A percentile compares a stretch with the other conserved stretches of the same genome.
Evolutionary conservation across 1,139 yeast species (phyloP).

Genomic region (Blastobotrys apis): DNA sequence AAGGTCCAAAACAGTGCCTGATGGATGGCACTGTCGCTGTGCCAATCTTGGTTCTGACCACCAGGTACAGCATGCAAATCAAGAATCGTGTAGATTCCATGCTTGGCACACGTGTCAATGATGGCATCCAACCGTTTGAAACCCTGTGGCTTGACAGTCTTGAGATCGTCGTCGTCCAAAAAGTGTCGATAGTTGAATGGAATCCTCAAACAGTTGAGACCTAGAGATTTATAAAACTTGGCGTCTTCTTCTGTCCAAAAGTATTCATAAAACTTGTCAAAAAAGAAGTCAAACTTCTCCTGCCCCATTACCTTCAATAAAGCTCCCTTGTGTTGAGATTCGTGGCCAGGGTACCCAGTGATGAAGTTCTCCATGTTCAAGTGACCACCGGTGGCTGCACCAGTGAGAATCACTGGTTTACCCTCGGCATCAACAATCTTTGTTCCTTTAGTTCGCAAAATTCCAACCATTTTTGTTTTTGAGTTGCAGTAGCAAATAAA

Average conservation of each 20-base stretch:
- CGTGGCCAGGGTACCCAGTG: slow-evolving; percentile 49
- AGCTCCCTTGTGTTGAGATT: slow-evolving; percentile 44
- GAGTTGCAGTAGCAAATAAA: too few species aligned
- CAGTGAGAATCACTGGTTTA: slow-evolving; percentile 38
- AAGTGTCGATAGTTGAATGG: slow-evolving; percentile 49
- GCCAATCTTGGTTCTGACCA: slow-evolving; percentile 51
- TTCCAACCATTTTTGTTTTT: slow-evolving; percentile 6
- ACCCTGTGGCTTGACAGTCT: slow-evolving; percentile 40
- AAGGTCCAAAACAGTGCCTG: slow-evolving; percentile 46
- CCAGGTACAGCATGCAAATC: slow-evolving; percentile 48
- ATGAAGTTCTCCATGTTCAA: slow-evolving; percentile 50
- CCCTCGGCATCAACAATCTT: slow-evolving; percentile 42
- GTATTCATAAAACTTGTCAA: slow-evolving; percentile 46
- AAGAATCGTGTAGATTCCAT: slow-evolving; percentile 41
- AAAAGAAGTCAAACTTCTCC: slow-evolving; percentile 44
- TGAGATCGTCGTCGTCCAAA: slow-evolving; percentile 42
- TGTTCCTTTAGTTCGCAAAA: slow-evolving; percentile 36
- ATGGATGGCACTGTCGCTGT: slow-evolving; percentile 43
- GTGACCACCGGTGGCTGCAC: slow-evolving; percentile 46
- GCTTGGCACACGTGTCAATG: slow-evolving; percentile 40
- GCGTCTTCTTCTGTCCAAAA: slow-evolving; percentile 48
- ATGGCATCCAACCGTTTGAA: slow-evolving; percentile 42
- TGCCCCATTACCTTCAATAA: slow-evolving; percentile 38
- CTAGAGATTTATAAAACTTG: slow-evolving; percentile 39
- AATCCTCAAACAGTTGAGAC: slow-evolving; percentile 44